Percentiles rank a stretch among this genome's conserved stretches.
phyloP scores from a whole-genome alignment of 2,329 filamentous ascomycete species.

The Stachybotrys chlorohalonatus region DNA sequence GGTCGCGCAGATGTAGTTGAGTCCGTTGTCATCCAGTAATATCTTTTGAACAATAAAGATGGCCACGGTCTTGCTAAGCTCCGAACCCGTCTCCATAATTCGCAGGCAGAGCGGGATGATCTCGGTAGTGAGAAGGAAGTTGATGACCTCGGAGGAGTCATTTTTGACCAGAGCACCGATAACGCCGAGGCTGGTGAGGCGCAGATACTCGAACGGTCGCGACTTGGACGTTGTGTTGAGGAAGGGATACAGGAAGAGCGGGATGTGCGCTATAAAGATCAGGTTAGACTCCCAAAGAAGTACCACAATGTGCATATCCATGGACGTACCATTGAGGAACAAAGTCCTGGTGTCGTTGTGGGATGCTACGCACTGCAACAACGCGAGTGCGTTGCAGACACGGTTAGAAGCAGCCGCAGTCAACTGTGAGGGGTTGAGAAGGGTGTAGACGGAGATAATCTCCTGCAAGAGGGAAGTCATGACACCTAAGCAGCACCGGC shows the following conservation, averaged over 20 bases:
- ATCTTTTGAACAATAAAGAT: conserved; percentile 99
- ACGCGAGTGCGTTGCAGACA: conserved; percentile 91
- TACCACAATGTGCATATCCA: neutral
- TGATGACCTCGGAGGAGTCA: conserved; percentile 96
- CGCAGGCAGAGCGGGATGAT: conserved; percentile 95
- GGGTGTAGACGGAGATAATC: conserved; percentile 96
- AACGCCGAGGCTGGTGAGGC: conserved; percentile 89
- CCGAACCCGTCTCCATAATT: conserved; percentile 98
- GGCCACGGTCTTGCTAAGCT: conserved; percentile 96
- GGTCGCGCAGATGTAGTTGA: conserved; percentile 97
- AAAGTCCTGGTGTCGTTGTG: conserved; percentile 93
- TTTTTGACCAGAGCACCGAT: conserved; percentile 98
- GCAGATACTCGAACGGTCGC: conserved; percentile 92
- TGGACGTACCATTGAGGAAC: conserved; percentile 73
- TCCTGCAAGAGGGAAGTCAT: conserved; percentile 97
- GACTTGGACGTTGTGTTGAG: conserved; percentile 98
- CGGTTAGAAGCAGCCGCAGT: conserved; percentile 96
- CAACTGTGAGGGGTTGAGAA: conserved; percentile 92
- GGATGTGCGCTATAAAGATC: conserved; percentile 69
- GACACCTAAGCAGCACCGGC: conserved; percentile 55
- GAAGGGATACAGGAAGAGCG: conserved; percentile 94
- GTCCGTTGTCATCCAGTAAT: conserved; percentile 85
- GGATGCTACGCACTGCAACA: conserved; percentile 93
- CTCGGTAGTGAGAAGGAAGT: conserved; percentile 95
- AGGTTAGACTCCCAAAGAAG: conserved; percentile 4